A percentile compares a stretch with the other conserved stretches of the same genome.
These are phyloP conservation scores for Chrysanthemum makinoi DNA, from an alignment of 129 eudicot genomes.

Conservation along the genomic window DNA sequence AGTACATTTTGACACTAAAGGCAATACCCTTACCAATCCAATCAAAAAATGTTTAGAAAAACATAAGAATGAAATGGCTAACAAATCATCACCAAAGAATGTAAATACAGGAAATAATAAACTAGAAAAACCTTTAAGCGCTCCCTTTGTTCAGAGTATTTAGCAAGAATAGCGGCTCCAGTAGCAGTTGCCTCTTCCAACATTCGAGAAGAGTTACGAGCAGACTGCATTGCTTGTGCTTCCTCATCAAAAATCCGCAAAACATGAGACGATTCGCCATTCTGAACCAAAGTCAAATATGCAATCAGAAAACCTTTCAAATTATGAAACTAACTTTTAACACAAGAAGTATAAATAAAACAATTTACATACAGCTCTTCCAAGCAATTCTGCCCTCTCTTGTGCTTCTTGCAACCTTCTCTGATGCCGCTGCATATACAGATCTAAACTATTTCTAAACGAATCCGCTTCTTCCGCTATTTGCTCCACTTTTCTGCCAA, in stretches of 20 bases:
- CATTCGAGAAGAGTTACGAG: constrained; percentile 60
- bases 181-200: constrained; percentile 38
- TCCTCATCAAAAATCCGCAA: constrained; percentile 90
- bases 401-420: constrained; percentile 80
- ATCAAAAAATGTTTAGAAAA: neutral
- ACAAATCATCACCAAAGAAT: neutral
- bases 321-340: neutral
- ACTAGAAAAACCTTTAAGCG: constrained; percentile 65
- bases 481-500: constrained; percentile 87
- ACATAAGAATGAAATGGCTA: neutral
- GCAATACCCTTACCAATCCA: no score
- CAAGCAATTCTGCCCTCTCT: constrained; percentile 93
- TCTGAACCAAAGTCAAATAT: constrained; percentile 36
- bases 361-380: constrained; percentile 74
- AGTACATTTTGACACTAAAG: neutral
- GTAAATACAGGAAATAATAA: constrained; percentile 7
- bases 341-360: neutral
- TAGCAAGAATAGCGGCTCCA: constrained; percentile 86
- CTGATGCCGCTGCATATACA: constrained; percentile 64
- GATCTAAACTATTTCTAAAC: constrained; percentile 81
- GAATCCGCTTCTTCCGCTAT: constrained; percentile 92
- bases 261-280: constrained; percentile 91
- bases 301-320: constrained; percentile 2
- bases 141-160: constrained; percentile 89
- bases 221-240: constrained; percentile 95